Evolutionary conservation across 2,329 filamentous ascomycete species (phyloP), one percentile per base, ranked within the genome.

Genomic region (Diplocarpon rosae): DNA sequence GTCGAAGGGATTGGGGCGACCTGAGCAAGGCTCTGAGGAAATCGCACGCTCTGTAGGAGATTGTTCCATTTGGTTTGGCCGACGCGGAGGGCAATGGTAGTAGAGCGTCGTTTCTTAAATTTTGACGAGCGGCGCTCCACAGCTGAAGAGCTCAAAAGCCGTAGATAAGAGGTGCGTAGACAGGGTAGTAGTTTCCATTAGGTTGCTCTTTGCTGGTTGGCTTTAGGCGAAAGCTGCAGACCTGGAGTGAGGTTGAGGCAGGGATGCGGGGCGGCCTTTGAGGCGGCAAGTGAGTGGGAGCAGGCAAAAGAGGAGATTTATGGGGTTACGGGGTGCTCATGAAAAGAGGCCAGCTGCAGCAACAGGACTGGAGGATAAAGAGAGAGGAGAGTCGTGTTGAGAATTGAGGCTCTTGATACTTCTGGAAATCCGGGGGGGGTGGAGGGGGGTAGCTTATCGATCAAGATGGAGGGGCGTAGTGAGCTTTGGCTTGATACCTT

Each of bases 1-100:
- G 64, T 78, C 70, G 60, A 80, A 81, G 33, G 78, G 78, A 52
- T 81, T 80, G 42, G 74, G 75, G 51, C 78, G 72, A 54, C 72
- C 76, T 57, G 76, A 74, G 62, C 70, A 71, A 62, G 75, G 72
- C 67, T 82, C 78, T 63, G 73, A 73, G 57, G 76, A 80, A 64
- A 69, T 68, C 59, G 73, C 71, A 64, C 73, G 72, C 66, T 76
- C 72, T 69, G 66, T 69, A 62, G 66, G 66, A 64, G 55, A 50
- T 51, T 61, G 56, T 49, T 62, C 61, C 61, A 63, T 63, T 61
- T 75, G 70, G 56, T 47, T 55, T 75, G 70, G 56, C 49, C 54
- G 48, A 42, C 44, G 38, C 45, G 44, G 36, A 61, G 66, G 64
- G 62, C 65, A 68, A 68, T 74, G 72, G 72, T 76, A 76, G 38